These are phyloP conservation scores for Galeopsis tetrahit DNA, from an alignment of 257 asterid genomes.

Conservation along the genomic window DNA sequence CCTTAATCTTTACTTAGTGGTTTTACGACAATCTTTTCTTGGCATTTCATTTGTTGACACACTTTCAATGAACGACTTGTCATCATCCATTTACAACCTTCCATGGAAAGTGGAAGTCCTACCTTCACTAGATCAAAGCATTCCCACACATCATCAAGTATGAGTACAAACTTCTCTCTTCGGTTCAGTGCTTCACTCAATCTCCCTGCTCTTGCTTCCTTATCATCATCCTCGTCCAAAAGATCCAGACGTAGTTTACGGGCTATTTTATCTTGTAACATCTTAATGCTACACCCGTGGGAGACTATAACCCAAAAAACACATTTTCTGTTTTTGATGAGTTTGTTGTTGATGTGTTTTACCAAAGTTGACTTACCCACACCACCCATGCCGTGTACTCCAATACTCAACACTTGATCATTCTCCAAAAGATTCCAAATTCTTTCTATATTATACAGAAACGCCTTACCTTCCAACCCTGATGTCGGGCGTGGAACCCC, in stretches of 20 bases:
- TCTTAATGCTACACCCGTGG: conserved; percentile 2
- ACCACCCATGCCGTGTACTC: conserved; percentile 32
- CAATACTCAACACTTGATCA: conserved; percentile 20
- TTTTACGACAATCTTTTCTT: not conserved
- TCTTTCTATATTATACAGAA: conserved; percentile 2
- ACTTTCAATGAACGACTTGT: conserved; percentile 20
- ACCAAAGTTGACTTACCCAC: conserved; percentile 28
- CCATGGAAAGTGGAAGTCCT: conserved; percentile 12
- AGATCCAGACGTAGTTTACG: not conserved
- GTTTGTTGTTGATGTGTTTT: conserved; percentile 20
- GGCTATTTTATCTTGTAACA: conserved; percentile 27
- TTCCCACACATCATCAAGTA: conserved; percentile 30
- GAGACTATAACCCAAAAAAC: conserved; percentile 31
- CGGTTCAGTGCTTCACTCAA: not conserved
- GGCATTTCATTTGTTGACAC: conserved; percentile 24
- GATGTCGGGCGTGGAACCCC: not conserved
- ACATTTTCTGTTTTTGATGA: not conserved
- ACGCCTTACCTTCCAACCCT: conserved; percentile 20
- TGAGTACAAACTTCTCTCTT: not conserved
- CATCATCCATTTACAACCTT: conserved; percentile 6
- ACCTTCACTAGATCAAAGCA: conserved; percentile 11
- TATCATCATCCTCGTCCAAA: conserved; percentile 23
- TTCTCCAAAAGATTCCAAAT: not conserved
- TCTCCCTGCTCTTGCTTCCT: conserved; percentile 11
- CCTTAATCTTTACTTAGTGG: conserved; percentile 2